Evolutionary conservation across 768 basidiomycete genomes (phyloP), one percentile per base, ranked within the genome.

Genomic region (Lentinula aciculospora): DNA sequence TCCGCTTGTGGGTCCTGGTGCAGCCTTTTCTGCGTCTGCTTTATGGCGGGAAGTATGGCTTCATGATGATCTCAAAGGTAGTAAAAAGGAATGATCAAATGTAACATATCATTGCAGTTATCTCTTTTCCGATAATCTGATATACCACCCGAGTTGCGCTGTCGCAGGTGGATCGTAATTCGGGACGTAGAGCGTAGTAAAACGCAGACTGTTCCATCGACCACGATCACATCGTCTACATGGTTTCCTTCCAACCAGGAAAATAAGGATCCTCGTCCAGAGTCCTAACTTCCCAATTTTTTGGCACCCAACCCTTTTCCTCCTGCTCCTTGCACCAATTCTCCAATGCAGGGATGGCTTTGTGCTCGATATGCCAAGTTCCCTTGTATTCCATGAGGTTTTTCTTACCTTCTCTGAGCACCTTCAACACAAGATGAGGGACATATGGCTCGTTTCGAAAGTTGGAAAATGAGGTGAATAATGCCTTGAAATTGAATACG

Each of bases 401-500:
- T 32, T 61, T 61, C 44, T 77, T 73, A 8, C 75, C 71, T 46
- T 78, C 77, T 4, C 67, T 63, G 17, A 80, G 56, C 36, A 82
- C 62, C 53, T 74, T 80, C 27, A 76, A 71, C 19, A 82, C 56
- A 42, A 81, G 65, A 56, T 67, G 72, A 1, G 80, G 80, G 57
- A 82, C 74, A 49, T 76, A 79, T 5, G 76, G 75, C 59, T 82
- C 81, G 6, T 69, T 62, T 44, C 72, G 64, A 50, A 82, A 75
- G 25, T 74, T 63, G 10, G 69, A 71, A 21, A 78, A 60, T 0
- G 80, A 80, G 1, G 79, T 82, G 65, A 82, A 83, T 25, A 83
- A 65, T 9, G 78, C 74, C 60, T 80, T 82, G 66, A 76, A 81
- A 62, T 81, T 81, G 69, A 82, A 82, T 7, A 78, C 69, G 25